These are phyloP conservation scores for Hypoxylon trugodes DNA, from an alignment of 495 filamentous ascomycete genomes.

Conservation along the genomic window DNA sequence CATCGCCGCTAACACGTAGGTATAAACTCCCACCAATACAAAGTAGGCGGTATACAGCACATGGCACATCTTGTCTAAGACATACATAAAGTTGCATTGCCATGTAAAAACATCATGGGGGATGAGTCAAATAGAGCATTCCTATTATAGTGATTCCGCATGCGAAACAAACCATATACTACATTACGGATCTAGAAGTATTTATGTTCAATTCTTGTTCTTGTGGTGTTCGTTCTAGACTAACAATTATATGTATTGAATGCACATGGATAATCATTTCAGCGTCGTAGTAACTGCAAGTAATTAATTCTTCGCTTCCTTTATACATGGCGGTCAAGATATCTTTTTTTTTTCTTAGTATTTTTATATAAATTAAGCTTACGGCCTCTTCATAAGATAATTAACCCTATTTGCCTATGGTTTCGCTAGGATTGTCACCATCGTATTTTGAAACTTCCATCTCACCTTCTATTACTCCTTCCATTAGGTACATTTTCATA, in stretches of 20 bases:
- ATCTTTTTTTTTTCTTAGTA: background rate
- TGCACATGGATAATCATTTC: background rate
- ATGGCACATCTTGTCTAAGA: slow-evolving; percentile 26
- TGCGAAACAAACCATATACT: background rate
- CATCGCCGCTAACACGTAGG: too few relatives aligned
- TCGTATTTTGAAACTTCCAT: too few relatives aligned
- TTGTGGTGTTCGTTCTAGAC: background rate
- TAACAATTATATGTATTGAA: background rate
- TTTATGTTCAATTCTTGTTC: background rate
- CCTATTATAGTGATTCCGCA: slow-evolving; percentile 12
- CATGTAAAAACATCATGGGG: slow-evolving; percentile 3
- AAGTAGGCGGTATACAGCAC: background rate
- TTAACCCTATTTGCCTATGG: too few relatives aligned
- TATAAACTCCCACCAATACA: too few relatives aligned
- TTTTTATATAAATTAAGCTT: background rate
- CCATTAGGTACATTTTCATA: too few relatives aligned
- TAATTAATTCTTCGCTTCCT: too few relatives aligned
- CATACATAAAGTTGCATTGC: slow-evolving; percentile 7
- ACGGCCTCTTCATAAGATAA: too few relatives aligned
- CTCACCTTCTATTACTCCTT: too few relatives aligned
- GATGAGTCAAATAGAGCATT: slow-evolving; percentile 6
- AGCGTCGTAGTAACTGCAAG: background rate
- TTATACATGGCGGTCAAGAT: slow-evolving; percentile 5
- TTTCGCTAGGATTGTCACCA: too few relatives aligned
- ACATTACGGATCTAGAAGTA: too few relatives aligned